Evolutionary conservation across 257 asterid species (phyloP), one percentile per base, ranked within the genome.

Genomic region (Solanum bulbocastanum): DNA sequence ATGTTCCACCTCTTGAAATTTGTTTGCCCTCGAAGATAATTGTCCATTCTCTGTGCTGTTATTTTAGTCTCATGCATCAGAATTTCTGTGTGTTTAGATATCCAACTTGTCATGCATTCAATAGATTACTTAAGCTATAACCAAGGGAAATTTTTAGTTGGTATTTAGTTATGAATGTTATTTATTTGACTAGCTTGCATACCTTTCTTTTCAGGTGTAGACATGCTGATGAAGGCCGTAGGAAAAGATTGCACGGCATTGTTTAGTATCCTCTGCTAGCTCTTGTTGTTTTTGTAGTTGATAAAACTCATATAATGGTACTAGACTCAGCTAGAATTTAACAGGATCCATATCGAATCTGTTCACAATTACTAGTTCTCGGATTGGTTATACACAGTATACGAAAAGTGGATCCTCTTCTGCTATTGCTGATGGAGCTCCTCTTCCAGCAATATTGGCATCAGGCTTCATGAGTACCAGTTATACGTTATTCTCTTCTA

Each of bases 161-260:
- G 25, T 27, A 81, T 46, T 46, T 40, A 46, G 39, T 46, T 15
- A 81, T 81, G 85, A 27, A 46, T 81, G 62, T 3, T 27, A 30
- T 30, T 79, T 42, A 40, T 20, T 79, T 79, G 27, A 81, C 40
- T 46, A 46, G 85, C 62, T 81, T 46, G 69, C 30, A 30, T 30
- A 30, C 69, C 42, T 5, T 81, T 87, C 72, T 69, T 90, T 79
- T 88, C 91, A 97, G 99, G 99, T 82, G 95, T 83, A 88, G 99
- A 97, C 86, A 92, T 90, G 88, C 93, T 97, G 90, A 92, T 92
- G 99, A 97, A 97, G 93, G 98, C 97, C 15, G 98, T 96, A 84
- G 99, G 99, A 87, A 97, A 92, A 92, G 98, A 97, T 90, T 96
- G 99, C 95, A 97, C 99, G 58, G 90, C 96, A 72, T 92, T 97